Percentiles rank a stretch among this genome's conserved stretches.
Conservation (phyloP, 305 asterid species). For the Solanum hybrid region DNA sequence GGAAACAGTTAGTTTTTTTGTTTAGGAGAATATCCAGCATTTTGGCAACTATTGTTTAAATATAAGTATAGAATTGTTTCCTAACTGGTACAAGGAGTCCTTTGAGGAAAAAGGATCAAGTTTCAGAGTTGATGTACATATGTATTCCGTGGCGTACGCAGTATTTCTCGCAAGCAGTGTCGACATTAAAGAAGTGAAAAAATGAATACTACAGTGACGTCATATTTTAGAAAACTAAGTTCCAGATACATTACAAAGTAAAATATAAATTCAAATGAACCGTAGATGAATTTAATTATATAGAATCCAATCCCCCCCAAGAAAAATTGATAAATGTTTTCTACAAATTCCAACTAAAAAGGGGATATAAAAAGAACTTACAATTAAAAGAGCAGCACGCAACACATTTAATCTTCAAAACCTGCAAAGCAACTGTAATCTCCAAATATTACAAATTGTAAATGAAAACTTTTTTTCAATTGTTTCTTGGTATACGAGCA, state of each 20-base stretch:
- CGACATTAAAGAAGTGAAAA: not conserved
- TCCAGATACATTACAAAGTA: not conserved
- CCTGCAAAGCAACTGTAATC: not conserved
- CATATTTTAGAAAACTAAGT: not conserved
- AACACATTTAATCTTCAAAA: not conserved
- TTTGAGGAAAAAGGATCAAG: not conserved
- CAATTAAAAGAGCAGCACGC: not conserved
- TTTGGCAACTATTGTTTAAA: not conserved
- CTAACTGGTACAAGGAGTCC: not conserved
- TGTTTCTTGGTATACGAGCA: not conserved
- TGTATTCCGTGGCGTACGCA: not conserved
- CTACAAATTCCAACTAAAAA: not conserved
- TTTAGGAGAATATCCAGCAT: not conserved
- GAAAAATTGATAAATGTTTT: too few relatives aligned
- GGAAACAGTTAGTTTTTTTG: not conserved
- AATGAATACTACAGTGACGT: not conserved
- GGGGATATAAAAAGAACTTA: not conserved
- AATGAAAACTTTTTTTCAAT: not conserved
- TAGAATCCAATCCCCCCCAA: not conserved
- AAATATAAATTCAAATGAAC: not conserved
- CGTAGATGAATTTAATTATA: not conserved
- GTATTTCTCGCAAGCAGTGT: not conserved
- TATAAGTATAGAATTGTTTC: not conserved
- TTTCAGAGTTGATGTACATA: not conserved
- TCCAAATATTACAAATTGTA: not conserved